phyloP scores from a whole-genome alignment of 129 eudicot genomes.

The Cynara cardunculus region DNA sequence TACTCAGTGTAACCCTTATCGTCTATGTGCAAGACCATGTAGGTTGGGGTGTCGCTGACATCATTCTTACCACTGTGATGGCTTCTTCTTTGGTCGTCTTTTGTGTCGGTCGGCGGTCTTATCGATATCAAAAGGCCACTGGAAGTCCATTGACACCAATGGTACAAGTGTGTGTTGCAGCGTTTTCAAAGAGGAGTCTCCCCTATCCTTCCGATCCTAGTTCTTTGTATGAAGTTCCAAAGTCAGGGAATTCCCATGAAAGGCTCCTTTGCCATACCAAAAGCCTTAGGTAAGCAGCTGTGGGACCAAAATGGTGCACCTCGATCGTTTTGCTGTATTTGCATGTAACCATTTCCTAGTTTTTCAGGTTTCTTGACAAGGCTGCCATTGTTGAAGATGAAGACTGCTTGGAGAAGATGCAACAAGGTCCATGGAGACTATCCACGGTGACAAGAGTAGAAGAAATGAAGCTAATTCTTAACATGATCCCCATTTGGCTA shows the following conservation, averaged over 20 bases:
- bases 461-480: conserved; percentile 63
- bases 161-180: conserved; percentile 71
- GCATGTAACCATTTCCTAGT: neutral
- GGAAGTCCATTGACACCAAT: conserved; percentile 67
- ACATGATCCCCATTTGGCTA: conserved; percentile 79
- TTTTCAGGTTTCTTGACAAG: conserved; percentile 60
- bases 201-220: conserved; percentile 47
- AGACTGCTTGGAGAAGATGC: conserved; percentile 8
- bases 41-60: conserved; percentile 67
- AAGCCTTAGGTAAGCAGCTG: conserved; percentile 47
- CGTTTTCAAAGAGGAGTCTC: conserved; percentile 53
- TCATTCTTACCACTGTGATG: conserved; percentile 52
- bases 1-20: conserved; percentile 65
- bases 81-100: conserved; percentile 45
- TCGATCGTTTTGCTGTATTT: no score
- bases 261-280: conserved; percentile 63
- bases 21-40: conserved; percentile 73
- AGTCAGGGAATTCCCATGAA: conserved; percentile 33
- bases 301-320: neutral
- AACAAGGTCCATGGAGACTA: conserved; percentile 61
- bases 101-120: conserved; percentile 53
- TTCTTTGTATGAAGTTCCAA: conserved; percentile 48
- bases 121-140: conserved; percentile 45
- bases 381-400: conserved; percentile 57
- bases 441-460: conserved; percentile 76